Evolutionary conservation across 129 eudicot genomes (phyloP), one percentile per base, ranked within the genome.

Genomic region (Scalesia atractyloides): DNA sequence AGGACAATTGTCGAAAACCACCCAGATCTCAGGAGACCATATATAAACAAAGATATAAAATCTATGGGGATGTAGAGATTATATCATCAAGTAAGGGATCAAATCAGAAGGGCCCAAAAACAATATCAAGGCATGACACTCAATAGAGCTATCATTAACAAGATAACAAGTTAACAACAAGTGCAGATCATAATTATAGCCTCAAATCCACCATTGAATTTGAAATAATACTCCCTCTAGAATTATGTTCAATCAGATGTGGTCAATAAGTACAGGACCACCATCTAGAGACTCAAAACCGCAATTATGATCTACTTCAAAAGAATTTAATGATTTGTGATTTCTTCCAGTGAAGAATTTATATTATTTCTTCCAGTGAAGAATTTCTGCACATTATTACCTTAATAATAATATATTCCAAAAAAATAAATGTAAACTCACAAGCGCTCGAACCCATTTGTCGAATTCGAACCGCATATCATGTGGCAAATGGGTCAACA

Each of bases 71-170:
- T 30, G 34, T 2, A n/a, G 2, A 1, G 33, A 19, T 8, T 18
- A 16, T 11, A 22, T 57, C 30, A 19, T 54, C 15, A 4, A 57
- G 37, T 57, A 57, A 22, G 37, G 64, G 36, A 57, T 24, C 37
- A 24, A 20, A 24, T 57, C 37, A 20, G n/a, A 56, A 56, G 34
- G 1, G 11, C 30, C 62, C 34, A 16, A 56, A 56, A 19, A 20
- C 30, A 33, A 63, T n/a, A 59, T 5, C n/a, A 59, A 15, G 47
- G 41, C 46, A 68, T 26, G 47, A 68, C 9, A 68, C 36, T 68
- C 47, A 18, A 69, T 44, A 44, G 37, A 19, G 20, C 20, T 10
- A 43, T 43, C 61, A 68, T 15, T 49, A 68, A n/a, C n/a, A n/a
- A n/a, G n/a, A n/a, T n/a, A n/a, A n/a, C n/a, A n/a, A n/a, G n/a